Evolutionary conservation across 805 yeast species (phyloP).

Genomic region (Saccharomyces eubayanus): DNA sequence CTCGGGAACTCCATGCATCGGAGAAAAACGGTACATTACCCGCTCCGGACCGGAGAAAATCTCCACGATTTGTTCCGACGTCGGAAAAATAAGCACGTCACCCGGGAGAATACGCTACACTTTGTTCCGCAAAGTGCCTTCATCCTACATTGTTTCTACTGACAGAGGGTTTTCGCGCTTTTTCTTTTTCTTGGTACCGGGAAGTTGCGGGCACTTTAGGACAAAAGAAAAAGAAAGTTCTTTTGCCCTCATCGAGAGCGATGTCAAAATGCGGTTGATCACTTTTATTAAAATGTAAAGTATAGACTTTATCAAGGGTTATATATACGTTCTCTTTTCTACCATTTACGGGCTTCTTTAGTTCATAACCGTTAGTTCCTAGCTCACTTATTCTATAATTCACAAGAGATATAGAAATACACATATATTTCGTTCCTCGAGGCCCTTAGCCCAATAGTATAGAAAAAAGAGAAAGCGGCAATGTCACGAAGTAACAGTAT

Average conservation of each 20-base stretch:
- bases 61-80: background rate
- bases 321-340: background rate
- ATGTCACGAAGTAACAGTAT: constrained; percentile 6
- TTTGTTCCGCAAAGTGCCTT: background rate
- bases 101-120: background rate
- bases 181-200: background rate
- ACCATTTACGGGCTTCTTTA: background rate
- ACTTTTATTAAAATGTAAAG: background rate
- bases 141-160: background rate
- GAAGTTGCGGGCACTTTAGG: background rate
- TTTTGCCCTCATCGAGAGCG: background rate
- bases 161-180: background rate
- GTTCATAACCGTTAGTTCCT: too few relatives aligned
- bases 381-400: too few relatives aligned
- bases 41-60: background rate
- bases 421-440: background rate
- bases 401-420: too few relatives aligned
- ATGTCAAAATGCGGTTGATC: background rate
- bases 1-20: background rate
- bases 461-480: background rate
- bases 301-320: background rate
- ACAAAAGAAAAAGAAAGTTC: background rate
- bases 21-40: background rate
- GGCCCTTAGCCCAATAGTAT: background rate
- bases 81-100: background rate